Evolutionary conservation across 768 basidiomycete genomes (phyloP), one percentile per base, ranked within the genome.

Genomic region (Boletales sp.): DNA sequence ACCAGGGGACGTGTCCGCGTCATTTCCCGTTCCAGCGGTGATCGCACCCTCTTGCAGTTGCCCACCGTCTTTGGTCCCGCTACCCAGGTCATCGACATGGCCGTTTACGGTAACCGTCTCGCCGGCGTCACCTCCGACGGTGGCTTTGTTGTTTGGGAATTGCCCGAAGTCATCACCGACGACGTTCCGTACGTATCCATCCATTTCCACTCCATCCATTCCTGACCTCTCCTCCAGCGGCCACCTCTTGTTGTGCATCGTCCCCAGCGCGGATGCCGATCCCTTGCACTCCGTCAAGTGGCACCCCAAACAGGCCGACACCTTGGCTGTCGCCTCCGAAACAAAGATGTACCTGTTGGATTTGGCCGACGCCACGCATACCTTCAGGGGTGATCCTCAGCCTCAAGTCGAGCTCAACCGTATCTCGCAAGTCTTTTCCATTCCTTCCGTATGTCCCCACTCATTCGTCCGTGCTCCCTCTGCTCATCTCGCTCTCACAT

Each of bases 61-160:
- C 84, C 82, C 14, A 64, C 68, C 9, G 64, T 82, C 27, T 90
- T 91, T 70, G 78, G 80, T 0, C 63, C 69, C 5, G 68, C 75
- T 27, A 81, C 84, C 2, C 83, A 82, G 43, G 84, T 92, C 45
- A 82, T 80, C 45, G 90, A 92, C 56, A 92, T 93, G 89, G 88
- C 90, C 11, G 89, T 91, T 8, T 85, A 78, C 58, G 84, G 82
- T 19, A 90, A 90, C 66, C 74, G 90, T 40, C 79, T 93, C 29
- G 90, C 89, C 2, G 91, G 89, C 7, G 84, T 92, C 11, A 92
- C 90, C 0, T 87, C 86, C 2, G 90, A 93, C 59, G 90, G 90
- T 52, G 90, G 90, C 36, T 89, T 92, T 56, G 86, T 92, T 30
- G 85, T 92, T 7, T 92, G 90, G 90, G 87, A 92, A 63, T 63